These are phyloP conservation scores for Leishmania martiniquensis DNA, from an alignment of 208 protist species.

Conservation along the genomic window DNA sequence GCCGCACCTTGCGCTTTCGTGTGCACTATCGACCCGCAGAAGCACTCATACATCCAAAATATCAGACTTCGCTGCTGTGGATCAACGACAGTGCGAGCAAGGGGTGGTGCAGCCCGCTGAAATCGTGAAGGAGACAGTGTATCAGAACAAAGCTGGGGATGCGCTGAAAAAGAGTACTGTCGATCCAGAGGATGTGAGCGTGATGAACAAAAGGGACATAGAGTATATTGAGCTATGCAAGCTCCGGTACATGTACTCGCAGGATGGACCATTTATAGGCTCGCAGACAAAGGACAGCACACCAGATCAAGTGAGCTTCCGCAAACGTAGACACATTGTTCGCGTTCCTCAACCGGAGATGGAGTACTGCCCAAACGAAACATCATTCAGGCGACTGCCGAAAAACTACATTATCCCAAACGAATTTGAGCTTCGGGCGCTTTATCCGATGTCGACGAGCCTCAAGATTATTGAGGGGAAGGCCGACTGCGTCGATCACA, in stretches of 20 bases:
- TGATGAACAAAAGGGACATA: conserved; percentile 48
- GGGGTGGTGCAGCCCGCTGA: conserved; percentile 36
- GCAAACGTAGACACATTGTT: conserved; percentile 60
- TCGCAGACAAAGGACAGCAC: conserved; percentile 64
- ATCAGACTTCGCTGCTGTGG: neutral
- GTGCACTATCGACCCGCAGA: neutral
- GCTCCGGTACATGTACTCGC: conserved; percentile 78
- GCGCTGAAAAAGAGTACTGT: conserved; percentile 31
- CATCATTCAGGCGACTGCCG: conserved; percentile 79
- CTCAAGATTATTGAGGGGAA: conserved; percentile 67
- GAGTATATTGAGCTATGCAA: conserved; percentile 64
- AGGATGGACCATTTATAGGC: conserved; percentile 82
- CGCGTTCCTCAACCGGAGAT: conserved; percentile 76
- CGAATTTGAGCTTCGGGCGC: conserved; percentile 79
- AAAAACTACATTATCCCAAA: conserved; percentile 75
- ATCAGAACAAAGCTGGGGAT: conserved; percentile 1
- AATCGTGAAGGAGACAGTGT: conserved; percentile 52
- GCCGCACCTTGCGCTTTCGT: neutral
- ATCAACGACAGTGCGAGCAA: neutral
- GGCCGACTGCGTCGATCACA: conserved; percentile 84
- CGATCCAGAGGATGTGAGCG: conserved; percentile 42
- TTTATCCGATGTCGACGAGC: conserved; percentile 82
- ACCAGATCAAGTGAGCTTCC: conserved; percentile 40
- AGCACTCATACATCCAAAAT: neutral
- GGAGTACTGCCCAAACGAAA: conserved; percentile 75